Base-by-base conservation (phyloP, 2,329 filamentous ascomycete genomes). In the Scedosporium dehoogii region DNA sequence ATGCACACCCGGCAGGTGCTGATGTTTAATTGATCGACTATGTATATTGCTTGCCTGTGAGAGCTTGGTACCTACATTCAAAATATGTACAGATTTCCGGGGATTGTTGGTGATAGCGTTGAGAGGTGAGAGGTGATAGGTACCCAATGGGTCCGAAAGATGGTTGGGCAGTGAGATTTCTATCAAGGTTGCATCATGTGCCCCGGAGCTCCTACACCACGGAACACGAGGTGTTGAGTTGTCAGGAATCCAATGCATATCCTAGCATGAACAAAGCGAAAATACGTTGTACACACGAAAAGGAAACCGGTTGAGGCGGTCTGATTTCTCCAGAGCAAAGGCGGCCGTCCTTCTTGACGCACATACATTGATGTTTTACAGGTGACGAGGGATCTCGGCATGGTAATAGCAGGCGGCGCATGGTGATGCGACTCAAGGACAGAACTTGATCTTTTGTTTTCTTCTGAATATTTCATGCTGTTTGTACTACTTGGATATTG, bases 401-500 rank as follows among this genome's bases (percentile, higher is more conserved):
- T 10, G 14, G 33, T 38, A 38, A 38, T 10, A 38, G 33, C 10
- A 38, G 33, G 33, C 10, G 10, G 33, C 33, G 12, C 14, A 38
- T 38, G 33, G 10, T 10, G 33, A 38, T 38, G 10, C n/a, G 33
- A 38, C 10, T 38, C 10, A 12, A 38, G 3, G 33, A 38, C 3
- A 12, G 33, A 58, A 58, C 14, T 3, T 18, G 16, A 6, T 25
- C 23, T 59, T 29, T 21, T n/a, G 10, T n/a, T 7, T 58, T 33
- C 41, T 65, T 67, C 67, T 67, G 65, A 64, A 64, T 67, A 70
- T 59, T 21, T 46, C 46, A 64, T 81, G 74, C 88, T 76, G 90
- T 88, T 77, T 92, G 89, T 65, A 94, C 89, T 66, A 93, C 88
- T 73, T 93, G 90, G 60, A 94, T 84, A 70, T 93, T 93, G 77